Evolutionary conservation across 1,284 basidiomycete genomes (phyloP).

Genomic region (Papiliotrema laurentii): DNA sequence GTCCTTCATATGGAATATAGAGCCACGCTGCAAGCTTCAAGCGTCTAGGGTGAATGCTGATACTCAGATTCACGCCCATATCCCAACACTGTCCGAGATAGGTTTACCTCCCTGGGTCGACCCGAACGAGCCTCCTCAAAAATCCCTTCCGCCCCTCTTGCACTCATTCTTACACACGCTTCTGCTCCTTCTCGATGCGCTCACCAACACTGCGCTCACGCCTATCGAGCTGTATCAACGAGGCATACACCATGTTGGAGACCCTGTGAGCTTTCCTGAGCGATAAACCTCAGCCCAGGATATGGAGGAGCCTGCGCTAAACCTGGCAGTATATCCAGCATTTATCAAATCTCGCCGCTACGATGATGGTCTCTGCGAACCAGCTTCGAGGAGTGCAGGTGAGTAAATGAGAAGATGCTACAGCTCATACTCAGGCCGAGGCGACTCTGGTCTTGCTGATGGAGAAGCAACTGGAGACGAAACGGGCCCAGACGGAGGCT

Average conservation of each 20-base stretch:
- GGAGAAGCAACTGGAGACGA: constrained; percentile 38
- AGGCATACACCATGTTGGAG: constrained; percentile 38
- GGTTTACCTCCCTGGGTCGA: constrained; percentile 30
- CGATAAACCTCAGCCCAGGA: not conserved
- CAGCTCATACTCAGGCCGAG: constrained; percentile 25
- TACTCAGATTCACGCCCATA: constrained; percentile 28
- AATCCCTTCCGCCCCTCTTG: constrained; percentile 29
- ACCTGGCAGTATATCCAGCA: constrained; percentile 43
- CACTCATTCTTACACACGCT: constrained; percentile 43
- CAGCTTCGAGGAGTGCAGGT: constrained; percentile 37
- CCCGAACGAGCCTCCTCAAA: constrained; percentile 20
- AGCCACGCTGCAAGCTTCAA: not conserved
- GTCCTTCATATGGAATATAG: no score
- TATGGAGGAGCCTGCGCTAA: no score
- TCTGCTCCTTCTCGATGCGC: constrained; percentile 32
- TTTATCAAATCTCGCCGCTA: constrained; percentile 38
- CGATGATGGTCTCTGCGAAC: constrained; percentile 43
- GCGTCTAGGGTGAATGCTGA: not conserved
- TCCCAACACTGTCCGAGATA: constrained; percentile 29
- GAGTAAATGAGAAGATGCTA: not conserved
- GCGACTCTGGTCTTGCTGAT: constrained; percentile 42
- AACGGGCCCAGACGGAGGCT: constrained; percentile 27
- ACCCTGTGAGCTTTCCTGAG: constrained; percentile 38
- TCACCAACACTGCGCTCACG: constrained; percentile 35
- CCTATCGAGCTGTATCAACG: constrained; percentile 33